Conservation (phyloP, 129 eudicot species). For the Pittosporum tobira region DNA sequence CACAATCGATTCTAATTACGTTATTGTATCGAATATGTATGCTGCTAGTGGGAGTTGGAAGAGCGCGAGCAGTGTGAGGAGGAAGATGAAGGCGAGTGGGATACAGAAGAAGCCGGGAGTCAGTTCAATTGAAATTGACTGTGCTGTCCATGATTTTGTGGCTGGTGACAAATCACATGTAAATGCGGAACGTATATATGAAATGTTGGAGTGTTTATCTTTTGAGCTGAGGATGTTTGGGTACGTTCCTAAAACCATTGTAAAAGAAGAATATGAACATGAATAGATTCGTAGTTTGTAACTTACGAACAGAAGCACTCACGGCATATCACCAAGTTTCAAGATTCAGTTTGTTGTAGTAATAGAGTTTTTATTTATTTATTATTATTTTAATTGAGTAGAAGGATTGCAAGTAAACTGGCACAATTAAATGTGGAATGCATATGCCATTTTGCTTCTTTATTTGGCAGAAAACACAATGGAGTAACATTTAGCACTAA, state of each 20-base stretch:
- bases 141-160: constrained; percentile 40
- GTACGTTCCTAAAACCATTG: constrained; percentile 22
- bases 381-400: too few relatives aligned
- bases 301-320: not conserved
- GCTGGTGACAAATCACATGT: constrained; percentile 69
- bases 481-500: too few relatives aligned
- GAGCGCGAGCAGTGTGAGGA: constrained; percentile 39
- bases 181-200: constrained; percentile 29
- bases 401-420: too few relatives aligned
- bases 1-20: constrained; percentile 37
- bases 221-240: constrained; percentile 31
- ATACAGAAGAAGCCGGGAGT: constrained; percentile 42
- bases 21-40: constrained; percentile 45
- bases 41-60: constrained; percentile 53
- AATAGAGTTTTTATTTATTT: too few relatives aligned
- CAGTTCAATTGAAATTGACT: constrained; percentile 39
- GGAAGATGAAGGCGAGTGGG: constrained; percentile 49
- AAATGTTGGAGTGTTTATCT: constrained; percentile 33
- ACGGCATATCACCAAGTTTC: not conserved
- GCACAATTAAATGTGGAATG: too few relatives aligned
- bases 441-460: too few relatives aligned
- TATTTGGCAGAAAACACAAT: too few relatives aligned
- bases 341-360: not conserved
- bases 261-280: constrained; percentile 12
- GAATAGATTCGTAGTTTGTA: not conserved